Base-by-base conservation (phyloP, 495 filamentous ascomycete species). In the Haplographium delicatum region DNA sequence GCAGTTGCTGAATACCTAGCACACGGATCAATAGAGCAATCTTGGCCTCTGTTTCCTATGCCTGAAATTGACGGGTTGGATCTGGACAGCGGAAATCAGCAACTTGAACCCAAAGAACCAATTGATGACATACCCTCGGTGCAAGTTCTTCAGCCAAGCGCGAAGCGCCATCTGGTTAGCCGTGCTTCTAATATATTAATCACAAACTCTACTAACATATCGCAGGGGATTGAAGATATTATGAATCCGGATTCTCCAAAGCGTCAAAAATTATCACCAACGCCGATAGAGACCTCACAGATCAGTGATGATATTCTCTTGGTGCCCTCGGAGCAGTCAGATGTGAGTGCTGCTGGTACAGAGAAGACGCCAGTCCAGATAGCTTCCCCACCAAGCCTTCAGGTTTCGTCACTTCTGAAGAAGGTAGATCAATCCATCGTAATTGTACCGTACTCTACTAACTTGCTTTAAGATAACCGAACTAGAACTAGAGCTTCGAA, bases 81-180 rank as follows among this genome's bases (percentile, higher is more conserved):
- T 20, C 23, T 27, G 5, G 30, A 49, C 8, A 28, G 26, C 8
- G 25, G 20, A 5, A 19, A 27, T 27, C 30, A 52, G 41, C 13
- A 6, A 39, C 35, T 19, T 15, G 16, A 34, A 33, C 15, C 18
- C n/a, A 27, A 44, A 31, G 19, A 35, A 39, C 46, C 28, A 3
- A 28, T 42, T 19, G 4, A 20, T 22, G 42, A 43, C 23, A 43
- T 40, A 5, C 27, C 50, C 8, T 47, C 10, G 4, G 34, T 8
- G 8, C 23, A 43, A 33, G 13, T 19, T 19, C 34, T 22, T 25
- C 46, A 44, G 25, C 18, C 25, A 11, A 19, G 23, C 7, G n/a
- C 27, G 22, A 58, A 59, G 30, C 44, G 59, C 44, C 44, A 33
- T 16, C 33, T 55, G 18, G 56, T 53, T 55, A 42, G 47, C 51